A percentile compares a stretch with the other conserved stretches of the same genome.
Conservation (phyloP, 495 filamentous ascomycete genomes). For the Endocarpon pusillum region DNA sequence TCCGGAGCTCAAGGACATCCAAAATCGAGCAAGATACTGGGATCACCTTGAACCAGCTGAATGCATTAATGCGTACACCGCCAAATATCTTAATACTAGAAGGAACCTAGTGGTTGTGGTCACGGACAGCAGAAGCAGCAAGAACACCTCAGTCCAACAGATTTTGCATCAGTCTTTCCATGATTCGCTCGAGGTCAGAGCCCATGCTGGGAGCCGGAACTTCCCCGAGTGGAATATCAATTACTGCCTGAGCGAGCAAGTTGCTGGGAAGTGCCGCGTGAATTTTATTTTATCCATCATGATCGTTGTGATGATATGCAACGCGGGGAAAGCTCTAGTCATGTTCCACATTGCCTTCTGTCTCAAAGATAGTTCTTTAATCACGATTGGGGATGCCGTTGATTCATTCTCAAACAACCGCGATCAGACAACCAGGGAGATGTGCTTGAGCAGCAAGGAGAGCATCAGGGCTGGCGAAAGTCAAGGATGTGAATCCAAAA, state of each 20-base stretch:
- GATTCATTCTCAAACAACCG: slow-evolving; percentile 26
- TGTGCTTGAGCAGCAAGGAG: slow-evolving; percentile 13
- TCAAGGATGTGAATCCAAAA: no score
- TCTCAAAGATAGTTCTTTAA: slow-evolving; percentile 17
- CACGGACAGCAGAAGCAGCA: no score
- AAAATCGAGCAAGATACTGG: slow-evolving; percentile 2
- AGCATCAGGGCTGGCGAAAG: slow-evolving; percentile 7
- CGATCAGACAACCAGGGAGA: slow-evolving; percentile 19
- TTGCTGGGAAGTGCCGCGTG: slow-evolving; percentile 22
- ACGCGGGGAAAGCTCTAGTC: slow-evolving; percentile 19
- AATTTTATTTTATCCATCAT: slow-evolving; percentile 25
- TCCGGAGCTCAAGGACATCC: slow-evolving; percentile 3
- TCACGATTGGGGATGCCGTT: slow-evolving; percentile 36
- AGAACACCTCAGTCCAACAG: no score
- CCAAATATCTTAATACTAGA: slow-evolving; percentile 10
- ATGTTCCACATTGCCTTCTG: slow-evolving; percentile 15
- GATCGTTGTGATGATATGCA: slow-evolving; percentile 22
- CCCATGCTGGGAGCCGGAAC: no score
- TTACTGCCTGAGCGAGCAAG: slow-evolving; percentile 24
- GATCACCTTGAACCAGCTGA: slow-evolving; percentile 13
- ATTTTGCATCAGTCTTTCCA: no score
- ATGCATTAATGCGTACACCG: slow-evolving; percentile 20
- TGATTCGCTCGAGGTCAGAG: no score
- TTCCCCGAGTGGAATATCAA: slow-evolving; percentile 12
- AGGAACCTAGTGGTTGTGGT: slow-evolving; percentile 9